phyloP scores from a whole-genome alignment of 106 monocot genomes.

The Hemerocallis citrina region DNA sequence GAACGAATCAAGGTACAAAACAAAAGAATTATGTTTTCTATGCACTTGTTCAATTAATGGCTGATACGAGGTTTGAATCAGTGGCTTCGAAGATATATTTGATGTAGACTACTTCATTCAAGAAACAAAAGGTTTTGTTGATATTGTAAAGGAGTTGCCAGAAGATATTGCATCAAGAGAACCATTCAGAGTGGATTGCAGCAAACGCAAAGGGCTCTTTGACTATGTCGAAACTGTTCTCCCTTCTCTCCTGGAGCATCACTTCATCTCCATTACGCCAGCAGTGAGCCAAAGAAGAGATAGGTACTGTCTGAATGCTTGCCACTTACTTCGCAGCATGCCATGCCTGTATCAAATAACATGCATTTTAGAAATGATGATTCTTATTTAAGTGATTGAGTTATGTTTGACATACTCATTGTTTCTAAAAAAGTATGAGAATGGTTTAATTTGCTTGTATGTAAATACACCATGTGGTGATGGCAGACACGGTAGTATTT shows the following conservation, averaged over 20 bases:
- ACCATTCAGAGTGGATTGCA: conserved; percentile 82
- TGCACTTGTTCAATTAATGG: neutral
- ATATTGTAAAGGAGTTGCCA: conserved; percentile 62
- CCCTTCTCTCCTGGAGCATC: conserved; percentile 60
- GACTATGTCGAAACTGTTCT: conserved; percentile 77
- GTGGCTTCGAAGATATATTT: conserved; percentile 89
- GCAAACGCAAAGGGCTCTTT: conserved; percentile 84
- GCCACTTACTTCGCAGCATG: neutral
- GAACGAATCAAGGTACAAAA: conserved; percentile 81
- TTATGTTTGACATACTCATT: no score
- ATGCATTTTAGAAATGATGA: no score
- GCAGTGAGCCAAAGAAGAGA: conserved; percentile 97
- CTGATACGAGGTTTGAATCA: conserved; percentile 30
- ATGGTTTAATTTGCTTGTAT: no score
- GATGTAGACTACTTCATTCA: conserved; percentile 83
- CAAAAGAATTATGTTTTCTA: neutral
- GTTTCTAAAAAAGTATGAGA: no score
- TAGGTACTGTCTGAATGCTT: conserved; percentile 39
- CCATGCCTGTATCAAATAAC: no score
- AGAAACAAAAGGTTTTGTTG: conserved; percentile 48
- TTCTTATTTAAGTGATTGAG: no score
- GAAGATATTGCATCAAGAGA: conserved; percentile 48
- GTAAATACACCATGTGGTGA: no score
- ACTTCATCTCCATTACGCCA: conserved; percentile 76
- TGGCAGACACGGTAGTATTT: no score